phyloP scores from a whole-genome alignment of 306 rosid genomes.

The Gillenia trifoliata region DNA sequence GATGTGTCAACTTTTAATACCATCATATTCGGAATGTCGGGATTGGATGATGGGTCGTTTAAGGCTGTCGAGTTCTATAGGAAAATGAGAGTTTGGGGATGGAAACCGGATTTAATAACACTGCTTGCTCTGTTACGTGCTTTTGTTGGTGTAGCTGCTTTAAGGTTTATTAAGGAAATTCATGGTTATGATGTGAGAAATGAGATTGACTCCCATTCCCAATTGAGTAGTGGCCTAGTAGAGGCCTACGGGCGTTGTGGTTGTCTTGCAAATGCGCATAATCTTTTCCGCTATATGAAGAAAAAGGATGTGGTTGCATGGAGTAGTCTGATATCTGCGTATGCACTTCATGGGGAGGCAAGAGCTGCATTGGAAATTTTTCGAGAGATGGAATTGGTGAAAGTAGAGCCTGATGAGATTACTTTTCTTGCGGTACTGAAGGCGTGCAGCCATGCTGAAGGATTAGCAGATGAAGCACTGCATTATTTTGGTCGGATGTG shows the following conservation, averaged over 20 bases:
- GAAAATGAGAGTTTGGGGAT: conserved; percentile 29
- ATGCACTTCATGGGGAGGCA: conserved; percentile 72
- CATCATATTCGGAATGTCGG: conserved; percentile 45
- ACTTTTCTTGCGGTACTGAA: conserved; percentile 65
- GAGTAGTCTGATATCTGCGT: conserved; percentile 69
- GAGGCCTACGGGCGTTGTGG: conserved; percentile 82
- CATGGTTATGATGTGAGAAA: conserved; percentile 59
- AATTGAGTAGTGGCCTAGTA: conserved; percentile 55
- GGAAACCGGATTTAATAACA: conserved; percentile 50
- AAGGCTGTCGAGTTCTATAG: conserved; percentile 48
- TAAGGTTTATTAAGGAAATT: conserved; percentile 61
- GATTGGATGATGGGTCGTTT: conserved; percentile 30
- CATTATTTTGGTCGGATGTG: conserved; percentile 46
- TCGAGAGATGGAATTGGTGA: conserved; percentile 44
- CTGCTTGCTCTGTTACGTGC: conserved; percentile 65
- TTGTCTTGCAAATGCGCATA: conserved; percentile 33
- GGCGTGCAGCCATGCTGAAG: conserved; percentile 67
- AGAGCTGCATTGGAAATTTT: conserved; percentile 46
- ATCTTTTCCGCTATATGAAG: conserved; percentile 36
- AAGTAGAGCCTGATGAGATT: conserved; percentile 59
- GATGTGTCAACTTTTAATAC: conserved; percentile 55
- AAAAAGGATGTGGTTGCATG: conserved; percentile 69
- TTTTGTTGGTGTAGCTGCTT: conserved; percentile 40
- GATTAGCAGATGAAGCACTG: conserved; percentile 67
- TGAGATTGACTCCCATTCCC: conserved; percentile 39